phyloP scores from a whole-genome alignment of 2,329 filamentous ascomycete species.

The Venturia oleaginea region DNA sequence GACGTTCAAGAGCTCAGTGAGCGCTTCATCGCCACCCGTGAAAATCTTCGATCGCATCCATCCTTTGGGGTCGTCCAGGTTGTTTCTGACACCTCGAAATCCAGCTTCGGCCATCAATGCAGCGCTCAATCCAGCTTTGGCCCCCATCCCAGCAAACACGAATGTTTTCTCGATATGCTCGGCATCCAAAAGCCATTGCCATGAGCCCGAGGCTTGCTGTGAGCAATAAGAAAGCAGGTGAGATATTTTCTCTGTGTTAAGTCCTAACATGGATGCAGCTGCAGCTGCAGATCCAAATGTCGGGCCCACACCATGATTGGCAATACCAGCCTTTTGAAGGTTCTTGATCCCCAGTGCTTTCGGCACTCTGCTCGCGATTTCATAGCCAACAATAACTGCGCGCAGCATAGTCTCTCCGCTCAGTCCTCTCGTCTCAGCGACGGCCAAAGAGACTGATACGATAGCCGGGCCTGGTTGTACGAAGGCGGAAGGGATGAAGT shows the following conservation, averaged over 20 bases:
- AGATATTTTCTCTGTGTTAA: neutral
- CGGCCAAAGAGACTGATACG: neutral
- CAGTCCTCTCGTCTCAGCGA: conserved; percentile 8
- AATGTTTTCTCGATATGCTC: conserved; percentile 10
- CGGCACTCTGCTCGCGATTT: neutral
- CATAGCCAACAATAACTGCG: conserved; percentile 7
- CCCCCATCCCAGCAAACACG: conserved; percentile 9
- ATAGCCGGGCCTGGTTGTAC: conserved; percentile 10
- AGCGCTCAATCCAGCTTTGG: conserved; percentile 8
- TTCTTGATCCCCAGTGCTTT: conserved; percentile 3
- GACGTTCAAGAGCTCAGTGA: neutral
- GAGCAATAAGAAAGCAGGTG: conserved; percentile 3
- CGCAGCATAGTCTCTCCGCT: conserved; percentile 2
- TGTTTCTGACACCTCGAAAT: conserved; percentile 8
- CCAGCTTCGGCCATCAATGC: conserved; percentile 8
- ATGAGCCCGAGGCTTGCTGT: conserved; percentile 9
- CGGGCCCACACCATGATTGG: conserved; percentile 6
- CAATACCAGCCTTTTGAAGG: conserved; percentile 1
- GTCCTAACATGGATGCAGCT: neutral
- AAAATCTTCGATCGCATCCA: neutral
- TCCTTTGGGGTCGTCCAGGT: neutral
- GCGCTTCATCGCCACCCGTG: neutral
- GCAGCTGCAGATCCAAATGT: conserved; percentile 5
- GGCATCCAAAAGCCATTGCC: conserved; percentile 8
- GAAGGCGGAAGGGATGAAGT: conserved; percentile 5